Base-by-base conservation (phyloP, 495 filamentous ascomycete species). In the Aspergillus cavernicola region DNA sequence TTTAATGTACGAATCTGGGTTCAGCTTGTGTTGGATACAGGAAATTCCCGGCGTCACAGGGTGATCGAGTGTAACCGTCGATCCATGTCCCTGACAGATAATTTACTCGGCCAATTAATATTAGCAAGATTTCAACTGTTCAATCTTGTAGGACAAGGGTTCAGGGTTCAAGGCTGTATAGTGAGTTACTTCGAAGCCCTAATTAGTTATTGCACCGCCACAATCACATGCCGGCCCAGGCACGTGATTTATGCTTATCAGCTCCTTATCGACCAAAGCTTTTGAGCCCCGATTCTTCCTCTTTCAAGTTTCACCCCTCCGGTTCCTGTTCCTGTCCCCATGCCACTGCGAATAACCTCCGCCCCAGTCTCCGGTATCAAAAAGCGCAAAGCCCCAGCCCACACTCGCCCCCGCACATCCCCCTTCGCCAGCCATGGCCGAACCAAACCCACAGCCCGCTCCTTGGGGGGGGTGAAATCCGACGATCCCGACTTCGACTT, bases 401-500 rank as follows among this genome's bases (percentile, higher is more conserved):
- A 42, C 0, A 41, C 62, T 10, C 60, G 53, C 32, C 38, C 66
- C 23, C 71, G 65, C 11, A 45, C 71, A 8, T 76, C 80, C 1
- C 74, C 80, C 1, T 83, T 83, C 52, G 70, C 80, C 31, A 56
- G 71, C 11, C 71, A 82, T 55, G 70, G 75, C 22, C 82, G 82
- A 47, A 82, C 77, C 47, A 87, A 88, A 61, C 73, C 81, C 0
- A 63, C 66, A 50, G 65, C 64, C 52, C 61, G 60, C 32, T 56
- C 67, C 45, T 53, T 66, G 46, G 55, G 46, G 52, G 60, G 61
- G 61, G 18, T 47, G 44, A 68, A 65, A 39, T 37, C 49, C 18
- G 55, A 68, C 12, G 71, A 76, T 37, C 35, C 16, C 16, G 72
- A 74, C 42, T 68, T 77, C 23, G 76, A 84, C 6, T n/a, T 33